phyloP scores from a whole-genome alignment of 169 alveolate species.

The Eimeria falciformis region DNA sequence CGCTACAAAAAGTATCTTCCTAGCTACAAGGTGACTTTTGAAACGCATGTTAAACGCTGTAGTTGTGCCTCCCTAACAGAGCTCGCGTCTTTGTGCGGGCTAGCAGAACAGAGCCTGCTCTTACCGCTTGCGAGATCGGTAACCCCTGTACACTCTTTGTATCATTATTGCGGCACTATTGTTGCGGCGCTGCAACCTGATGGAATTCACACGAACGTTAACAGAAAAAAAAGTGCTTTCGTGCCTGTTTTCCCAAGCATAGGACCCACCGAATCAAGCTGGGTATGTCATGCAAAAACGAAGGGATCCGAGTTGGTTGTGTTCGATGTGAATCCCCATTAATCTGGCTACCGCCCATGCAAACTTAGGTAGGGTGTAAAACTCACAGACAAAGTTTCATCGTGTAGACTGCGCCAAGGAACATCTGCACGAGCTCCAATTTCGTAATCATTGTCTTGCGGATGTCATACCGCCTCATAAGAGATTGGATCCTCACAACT shows the following conservation, averaged over 20 bases:
- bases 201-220: no score
- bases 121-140: slow-evolving; percentile 73
- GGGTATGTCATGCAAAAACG: no score
- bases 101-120: background rate
- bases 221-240: no score
- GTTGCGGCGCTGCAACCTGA: slow-evolving; percentile 18
- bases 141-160: slow-evolving; percentile 80
- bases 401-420: background rate
- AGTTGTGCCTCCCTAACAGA: no score
- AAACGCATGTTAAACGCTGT: no score
- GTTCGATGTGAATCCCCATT: no score
- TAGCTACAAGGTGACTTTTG: no score
- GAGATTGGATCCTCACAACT: slow-evolving; percentile 6
- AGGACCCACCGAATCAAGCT: no score
- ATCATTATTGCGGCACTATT: slow-evolving; percentile 62
- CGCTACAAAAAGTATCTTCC: no score
- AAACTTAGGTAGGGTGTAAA: background rate
- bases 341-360: background rate
- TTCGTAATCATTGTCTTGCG: background rate
- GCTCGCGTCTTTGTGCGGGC: background rate
- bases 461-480: background rate
- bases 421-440: background rate
- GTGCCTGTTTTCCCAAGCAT: no score
- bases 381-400: slow-evolving; percentile 12
- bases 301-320: no score